A percentile compares a stretch with the other conserved stretches of the same genome.
Conservation (phyloP, 768 basidiomycete species). For the Podaxis sp. region DNA sequence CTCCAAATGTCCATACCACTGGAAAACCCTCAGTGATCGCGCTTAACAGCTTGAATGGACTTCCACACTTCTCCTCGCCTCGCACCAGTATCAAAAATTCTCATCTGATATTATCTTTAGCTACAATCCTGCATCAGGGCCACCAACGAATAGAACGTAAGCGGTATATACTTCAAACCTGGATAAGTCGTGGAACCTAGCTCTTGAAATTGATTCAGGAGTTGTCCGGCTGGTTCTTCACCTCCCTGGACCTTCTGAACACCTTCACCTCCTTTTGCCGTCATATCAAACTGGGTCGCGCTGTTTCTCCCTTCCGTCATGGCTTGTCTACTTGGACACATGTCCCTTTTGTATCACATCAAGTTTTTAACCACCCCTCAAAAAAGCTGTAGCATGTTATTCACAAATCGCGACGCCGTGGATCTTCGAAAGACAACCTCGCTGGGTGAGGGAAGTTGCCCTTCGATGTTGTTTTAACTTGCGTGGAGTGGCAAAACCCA, state of each 20-base stretch:
- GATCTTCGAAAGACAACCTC: background rate
- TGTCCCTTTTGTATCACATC: background rate
- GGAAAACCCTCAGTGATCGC: background rate
- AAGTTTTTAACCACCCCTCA: background rate
- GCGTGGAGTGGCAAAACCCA: background rate
- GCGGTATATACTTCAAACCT: background rate
- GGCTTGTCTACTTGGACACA: background rate
- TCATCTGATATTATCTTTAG: background rate
- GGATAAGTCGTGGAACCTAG: background rate
- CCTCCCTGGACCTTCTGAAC: background rate
- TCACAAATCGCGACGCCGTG: background rate
- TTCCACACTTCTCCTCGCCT: background rate
- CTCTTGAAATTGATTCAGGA: background rate
- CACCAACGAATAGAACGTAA: background rate
- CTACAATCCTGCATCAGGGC: background rate
- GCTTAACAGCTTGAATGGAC: background rate
- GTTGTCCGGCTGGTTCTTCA: background rate
- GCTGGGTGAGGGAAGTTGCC: background rate
- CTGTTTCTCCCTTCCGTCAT: background rate
- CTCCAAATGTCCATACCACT: too few relatives aligned
- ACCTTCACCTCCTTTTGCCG: background rate
- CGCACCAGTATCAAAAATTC: background rate
- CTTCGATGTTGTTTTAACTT: background rate
- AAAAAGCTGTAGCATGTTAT: background rate
- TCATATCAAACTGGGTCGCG: background rate